Evolutionary conservation across 106 monocot genomes (phyloP).

Genomic region (Dactylorhiza incarnata): DNA sequence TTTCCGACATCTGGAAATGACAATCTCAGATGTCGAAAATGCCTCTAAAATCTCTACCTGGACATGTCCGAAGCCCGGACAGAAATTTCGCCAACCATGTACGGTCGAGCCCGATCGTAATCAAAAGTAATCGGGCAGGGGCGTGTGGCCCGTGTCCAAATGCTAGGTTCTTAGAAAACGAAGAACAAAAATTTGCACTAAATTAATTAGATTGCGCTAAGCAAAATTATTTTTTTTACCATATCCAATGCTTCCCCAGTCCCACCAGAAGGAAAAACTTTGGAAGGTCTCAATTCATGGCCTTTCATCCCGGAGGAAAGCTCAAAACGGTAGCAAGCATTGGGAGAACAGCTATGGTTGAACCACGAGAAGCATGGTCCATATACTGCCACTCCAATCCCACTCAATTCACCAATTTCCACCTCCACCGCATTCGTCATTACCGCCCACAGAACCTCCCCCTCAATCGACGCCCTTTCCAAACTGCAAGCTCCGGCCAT

Average conservation of each 20-base stretch:
- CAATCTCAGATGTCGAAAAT: too few relatives aligned
- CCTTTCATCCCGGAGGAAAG: background rate
- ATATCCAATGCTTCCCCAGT: constrained; percentile 1
- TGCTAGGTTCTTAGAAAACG: too few relatives aligned
- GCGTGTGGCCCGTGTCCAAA: too few relatives aligned
- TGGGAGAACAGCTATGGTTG: constrained; percentile 82
- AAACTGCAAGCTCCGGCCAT: background rate
- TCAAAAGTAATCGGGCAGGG: too few relatives aligned
- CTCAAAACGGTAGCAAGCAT: constrained; percentile 67
- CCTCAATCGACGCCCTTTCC: constrained; percentile 19
- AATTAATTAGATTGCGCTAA: background rate
- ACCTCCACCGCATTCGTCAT: constrained; percentile 80
- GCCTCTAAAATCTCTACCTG: too few relatives aligned
- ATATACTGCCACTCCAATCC: constrained; percentile 54
- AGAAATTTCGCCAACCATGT: too few relatives aligned
- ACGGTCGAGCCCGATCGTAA: too few relatives aligned
- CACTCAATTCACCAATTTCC: constrained; percentile 31
- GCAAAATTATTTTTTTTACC: constrained; percentile 18
- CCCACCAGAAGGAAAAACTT: constrained; percentile 21
- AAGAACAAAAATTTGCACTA: too few relatives aligned
- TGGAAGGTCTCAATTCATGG: background rate
- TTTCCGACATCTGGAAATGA: too few relatives aligned
- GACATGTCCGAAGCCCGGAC: too few relatives aligned
- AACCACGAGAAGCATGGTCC: constrained; percentile 81
- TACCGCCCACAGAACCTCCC: constrained; percentile 50